Evolutionary conservation across 129 eudicot genomes (phyloP).

Genomic region (Deinandra increscens): DNA sequence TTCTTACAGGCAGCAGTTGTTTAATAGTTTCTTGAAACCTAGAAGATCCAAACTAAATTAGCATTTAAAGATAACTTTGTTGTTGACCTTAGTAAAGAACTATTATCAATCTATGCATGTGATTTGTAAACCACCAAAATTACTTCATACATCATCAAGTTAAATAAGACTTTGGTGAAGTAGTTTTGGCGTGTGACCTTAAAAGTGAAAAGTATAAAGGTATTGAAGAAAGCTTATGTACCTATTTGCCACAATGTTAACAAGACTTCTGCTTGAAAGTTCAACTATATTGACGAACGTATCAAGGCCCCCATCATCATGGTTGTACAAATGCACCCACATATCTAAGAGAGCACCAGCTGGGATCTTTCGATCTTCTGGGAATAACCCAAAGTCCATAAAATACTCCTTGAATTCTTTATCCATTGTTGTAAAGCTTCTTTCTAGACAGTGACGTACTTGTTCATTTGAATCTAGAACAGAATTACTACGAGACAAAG

Average conservation of each 20-base stretch:
- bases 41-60: too few species aligned
- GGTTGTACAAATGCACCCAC: conserved; percentile 45
- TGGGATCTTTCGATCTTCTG: conserved; percentile 47
- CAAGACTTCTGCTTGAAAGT: conserved; percentile 36
- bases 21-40: not conserved
- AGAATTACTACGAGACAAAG: conserved; percentile 24
- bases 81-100: too few species aligned
- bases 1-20: too few species aligned
- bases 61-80: too few species aligned
- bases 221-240: not conserved
- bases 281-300: conserved; percentile 24
- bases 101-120: too few species aligned
- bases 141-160: too few species aligned
- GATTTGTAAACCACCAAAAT: too few species aligned
- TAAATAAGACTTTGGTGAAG: too few species aligned
- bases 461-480: conserved; percentile 30
- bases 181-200: too few species aligned
- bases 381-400: conserved; percentile 47
- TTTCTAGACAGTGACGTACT: conserved; percentile 27
- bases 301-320: conserved; percentile 30
- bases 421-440: conserved; percentile 38
- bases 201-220: not conserved
- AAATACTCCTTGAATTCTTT: conserved; percentile 26
- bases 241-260: conserved; percentile 13
- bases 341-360: conserved; percentile 40